Evolutionary conservation across 495 filamentous ascomycete species (phyloP), one percentile per base, ranked within the genome.

Genomic region (Talaromyces borbonicus): DNA sequence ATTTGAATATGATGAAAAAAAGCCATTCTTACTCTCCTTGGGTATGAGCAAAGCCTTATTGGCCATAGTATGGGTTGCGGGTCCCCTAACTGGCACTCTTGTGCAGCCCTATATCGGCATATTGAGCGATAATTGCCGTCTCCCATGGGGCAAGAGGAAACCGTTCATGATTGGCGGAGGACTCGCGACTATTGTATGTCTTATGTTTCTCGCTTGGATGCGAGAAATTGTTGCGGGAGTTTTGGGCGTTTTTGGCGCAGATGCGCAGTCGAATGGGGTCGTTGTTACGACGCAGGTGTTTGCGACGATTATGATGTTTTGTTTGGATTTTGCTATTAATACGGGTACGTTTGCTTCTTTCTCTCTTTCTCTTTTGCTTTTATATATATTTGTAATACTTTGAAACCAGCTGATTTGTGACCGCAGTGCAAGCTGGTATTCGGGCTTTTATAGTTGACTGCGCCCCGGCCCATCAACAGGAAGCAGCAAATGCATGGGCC

Each of bases 31-130:
- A 1, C 65, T 83, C 12, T 90, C 86, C 5, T 77, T 96, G 14
- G 89, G 89, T 5, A 72, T 96, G 65, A 92, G 83, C 73, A 96
- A 96, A 62, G 83, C 89, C 26, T 65, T 94, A n/a, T 82, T 95
- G 64, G 89, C 89, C 12, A 72, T 94, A 46, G 89, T 95, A 19
- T 96, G 89, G 89, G 89, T 96, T 49, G 89, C 89, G 7, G 87
- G 89, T 3, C 89, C 89, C 4, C 68, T 96, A 19, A 87, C 87
- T 2, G 89, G 89, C 9, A 79, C 78, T 2, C 67, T 96, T 27
- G 89, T 96, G 15, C 89, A 96, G 66, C 89, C 89, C n/a, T 93
- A 93, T 56, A 78, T 96, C 19, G 89, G 89, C 43, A 89, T 95
- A 56, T 74, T 84, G 53, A 93, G 87, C 56, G 89, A 96, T 53